Base-by-base conservation (phyloP, 2,329 filamentous ascomycete species). In the Fusarium sp. region DNA sequence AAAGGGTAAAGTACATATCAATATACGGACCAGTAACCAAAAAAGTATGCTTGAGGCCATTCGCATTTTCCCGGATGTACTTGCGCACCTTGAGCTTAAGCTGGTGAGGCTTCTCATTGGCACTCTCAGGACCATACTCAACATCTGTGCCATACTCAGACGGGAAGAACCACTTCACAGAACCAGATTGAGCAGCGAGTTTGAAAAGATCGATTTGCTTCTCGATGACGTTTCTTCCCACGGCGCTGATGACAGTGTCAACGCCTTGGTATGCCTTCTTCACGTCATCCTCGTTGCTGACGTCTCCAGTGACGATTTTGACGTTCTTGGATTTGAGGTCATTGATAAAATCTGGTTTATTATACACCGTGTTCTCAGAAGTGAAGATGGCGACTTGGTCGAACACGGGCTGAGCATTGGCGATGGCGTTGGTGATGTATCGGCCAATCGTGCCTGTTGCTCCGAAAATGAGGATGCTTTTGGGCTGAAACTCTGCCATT, bases 11-110 rank as follows among this genome's bases (percentile, higher is more conserved):
- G 79, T 84, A 92, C 74, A 90, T 82, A 63, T 91, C 90, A 30
- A 85, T 84, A 68, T 90, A 92, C 0, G 90, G 90, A 0, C 90
- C 90, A 0, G 90, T 92, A 6, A 92, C 90, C 0, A 92, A 79
- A 73, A 89, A 92, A 0, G 90, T 91, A 56, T 89, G 83, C 49
- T 87, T 82, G 25, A 92, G 74, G 9, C 82, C 78, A 68, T 82
- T 81, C 15, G 85, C 72, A n/a, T 83, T 78, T 35, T 85, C 83
- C 46, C 83, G 82, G 32, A 91, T 81, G 30, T 84, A 85, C 56
- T 84, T 85, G 60, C 90, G 83, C n/a, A 92, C 88, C 71, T 88
- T 86, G 53, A 92, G 82, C 76, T 93, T 93, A 56, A 83, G 78
- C 78, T 92, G 90, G 73, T 93, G 90, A 4, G 90, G 88, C 72